Percentiles rank a stretch among this genome's conserved stretches.
Evolutionary conservation across 2,329 filamentous ascomycete species (phyloP).

Genomic region (Dactylellina sp.): DNA sequence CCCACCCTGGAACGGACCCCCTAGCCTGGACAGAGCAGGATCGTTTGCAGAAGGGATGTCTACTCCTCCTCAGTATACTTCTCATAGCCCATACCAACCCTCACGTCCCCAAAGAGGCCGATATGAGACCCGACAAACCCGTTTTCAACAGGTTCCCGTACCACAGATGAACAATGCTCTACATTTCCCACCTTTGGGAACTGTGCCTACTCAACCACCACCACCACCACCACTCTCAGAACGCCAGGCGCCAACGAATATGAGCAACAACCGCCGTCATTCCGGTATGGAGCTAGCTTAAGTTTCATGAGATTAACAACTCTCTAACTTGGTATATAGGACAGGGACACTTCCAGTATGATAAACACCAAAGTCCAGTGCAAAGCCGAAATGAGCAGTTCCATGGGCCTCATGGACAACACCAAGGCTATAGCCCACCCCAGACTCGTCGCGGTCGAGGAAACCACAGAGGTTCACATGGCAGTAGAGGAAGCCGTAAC

Average conservation of each 20-base stretch:
- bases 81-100: conserved; percentile 15
- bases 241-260: conserved; percentile 15
- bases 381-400: conserved; percentile 27
- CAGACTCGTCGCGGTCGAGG: conserved; percentile 37
- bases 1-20: conserved; percentile 8
- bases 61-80: conserved; percentile 5
- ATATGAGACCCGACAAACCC: conserved; percentile 25
- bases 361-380: conserved; percentile 26
- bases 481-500: conserved; percentile 20
- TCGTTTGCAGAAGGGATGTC: conserved; percentile 22
- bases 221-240: conserved; percentile 36
- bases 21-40: conserved; percentile 34
- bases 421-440: conserved; percentile 40
- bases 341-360: conserved; percentile 23
- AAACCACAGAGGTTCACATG: conserved; percentile 36
- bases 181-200: conserved; percentile 52
- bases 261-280: conserved; percentile 29
- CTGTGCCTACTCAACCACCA: conserved; percentile 24
- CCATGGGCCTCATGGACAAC: conserved; percentile 9
- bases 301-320: background rate
- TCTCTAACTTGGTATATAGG: conserved; percentile 15
- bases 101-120: conserved; percentile 39
- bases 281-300: conserved; percentile 26
- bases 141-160: conserved; percentile 22
- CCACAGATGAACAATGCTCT: conserved; percentile 54